Base-by-base conservation (phyloP, 2,329 filamentous ascomycete species). In the Ophiostoma ulmi region DNA sequence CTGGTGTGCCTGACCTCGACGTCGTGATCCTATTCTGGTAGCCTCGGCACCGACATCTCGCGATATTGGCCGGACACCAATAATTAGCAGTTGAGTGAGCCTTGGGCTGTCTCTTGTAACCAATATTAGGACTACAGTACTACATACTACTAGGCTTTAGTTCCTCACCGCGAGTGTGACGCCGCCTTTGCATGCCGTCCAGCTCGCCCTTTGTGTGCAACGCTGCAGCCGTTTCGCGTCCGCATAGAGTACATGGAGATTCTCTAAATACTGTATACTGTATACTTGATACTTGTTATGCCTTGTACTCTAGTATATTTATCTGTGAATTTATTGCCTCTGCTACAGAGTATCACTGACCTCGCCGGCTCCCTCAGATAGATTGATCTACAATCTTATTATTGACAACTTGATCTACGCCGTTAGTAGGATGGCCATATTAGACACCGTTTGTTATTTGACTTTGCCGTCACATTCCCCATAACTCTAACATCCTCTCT, bases 151-250 rank as follows among this genome's bases (percentile, higher is more conserved):
- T 13, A 39, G 2, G 38, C 38, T 13, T 11, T 48, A 5, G 17
- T 17, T 17, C 13, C 44, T 48, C 44, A n/a, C 14, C 7, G 44
- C 44, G 44, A 48, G 44, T 58, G 52, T 26, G 52, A 58, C 22
- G 14, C n/a, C 52, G 52, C 22, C 22, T n/a, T 8, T 58, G 22
- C n/a, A 58, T 26, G 44, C 44, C 48, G 20, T 26, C 13, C 52
- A 58, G 48, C 48, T 14, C 52, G 20, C 20, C 22, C 52, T 26
- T 4, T 58, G 22, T 31, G 52, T 58, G 52, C 52, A 22, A 58
- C 22, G 52, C 52, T 58, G n/a, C 52, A 58, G 52, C 52, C 52
- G 52, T 58, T 58, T 58, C 52, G 52, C 22, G 22, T 26, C 52
- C 22, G 52, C 22, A 14, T 22, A 58, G 17, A 20, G 17, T 20